These are phyloP conservation scores for Durotheca rogersii DNA, from an alignment of 495 filamentous ascomycete genomes.

Conservation along the genomic window DNA sequence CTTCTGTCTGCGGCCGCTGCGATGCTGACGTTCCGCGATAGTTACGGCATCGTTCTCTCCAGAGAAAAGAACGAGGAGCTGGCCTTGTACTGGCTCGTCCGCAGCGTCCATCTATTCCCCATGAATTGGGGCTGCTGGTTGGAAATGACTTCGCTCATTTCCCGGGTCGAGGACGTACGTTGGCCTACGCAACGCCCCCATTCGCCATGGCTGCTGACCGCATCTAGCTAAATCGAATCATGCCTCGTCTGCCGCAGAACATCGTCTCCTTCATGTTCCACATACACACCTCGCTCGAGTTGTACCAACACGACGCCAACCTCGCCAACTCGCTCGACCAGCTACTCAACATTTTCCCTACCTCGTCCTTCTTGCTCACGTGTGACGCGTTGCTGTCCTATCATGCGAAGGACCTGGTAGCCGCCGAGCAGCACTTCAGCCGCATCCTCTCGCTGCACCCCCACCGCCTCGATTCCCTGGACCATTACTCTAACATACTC, in stretches of 20 bases:
- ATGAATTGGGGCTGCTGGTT: constrained; percentile 98
- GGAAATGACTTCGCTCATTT: constrained; percentile 76
- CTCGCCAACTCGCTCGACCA: constrained; percentile 71
- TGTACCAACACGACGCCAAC: constrained; percentile 79
- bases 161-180: constrained; percentile 76
- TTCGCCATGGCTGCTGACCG: constrained; percentile 15
- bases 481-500: constrained; percentile 95
- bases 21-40: constrained; percentile 1
- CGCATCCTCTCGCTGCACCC: constrained; percentile 77
- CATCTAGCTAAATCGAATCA: constrained; percentile 49
- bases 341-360: constrained; percentile 79
- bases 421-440: constrained; percentile 82
- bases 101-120: constrained; percentile 80
- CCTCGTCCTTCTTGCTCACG: constrained; percentile 82
- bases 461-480: constrained; percentile 83
- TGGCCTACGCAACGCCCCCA: neutral
- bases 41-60: constrained; percentile 81
- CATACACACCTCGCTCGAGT: constrained; percentile 82
- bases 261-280: constrained; percentile 93
- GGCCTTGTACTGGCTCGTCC: constrained; percentile 78
- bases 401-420: constrained; percentile 89
- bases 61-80: constrained; percentile 86
- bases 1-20: neutral
- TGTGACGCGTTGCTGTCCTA: constrained; percentile 86
- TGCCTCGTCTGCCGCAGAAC: constrained; percentile 72